These are phyloP conservation scores for Phytophthora meadii DNA, from an alignment of 352 stramenopile genomes.

Conservation along the genomic window DNA sequence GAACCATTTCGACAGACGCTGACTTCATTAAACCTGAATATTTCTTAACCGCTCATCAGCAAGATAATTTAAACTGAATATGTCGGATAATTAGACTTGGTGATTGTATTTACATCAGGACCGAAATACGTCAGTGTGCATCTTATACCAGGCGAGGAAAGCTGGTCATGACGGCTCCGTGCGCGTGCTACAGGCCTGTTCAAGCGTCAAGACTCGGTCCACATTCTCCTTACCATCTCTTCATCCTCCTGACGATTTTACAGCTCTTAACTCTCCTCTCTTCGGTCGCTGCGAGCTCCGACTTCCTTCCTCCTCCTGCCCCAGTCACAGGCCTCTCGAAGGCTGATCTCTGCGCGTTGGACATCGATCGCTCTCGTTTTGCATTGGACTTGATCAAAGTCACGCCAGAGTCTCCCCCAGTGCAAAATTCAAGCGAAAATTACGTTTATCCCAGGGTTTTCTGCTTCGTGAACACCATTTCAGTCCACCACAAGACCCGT, in stretches of 20 bases:
- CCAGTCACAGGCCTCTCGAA: constrained; percentile 43
- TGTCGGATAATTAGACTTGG: too few relatives aligned
- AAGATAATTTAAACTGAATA: too few relatives aligned
- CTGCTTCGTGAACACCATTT: constrained; percentile 88
- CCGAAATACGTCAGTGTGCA: constrained; percentile 3
- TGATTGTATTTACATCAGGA: too few relatives aligned
- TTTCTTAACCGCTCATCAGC: too few relatives aligned
- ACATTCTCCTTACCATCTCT: constrained; percentile 1
- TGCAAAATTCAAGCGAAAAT: constrained; percentile 9
- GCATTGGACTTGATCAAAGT: constrained; percentile 58
- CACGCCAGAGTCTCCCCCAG: constrained; percentile 24
- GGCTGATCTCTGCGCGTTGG: constrained; percentile 57
- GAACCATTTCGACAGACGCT: too few relatives aligned
- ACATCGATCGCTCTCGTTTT: constrained; percentile 52
- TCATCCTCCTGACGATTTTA: constrained; percentile 13
- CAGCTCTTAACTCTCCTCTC: constrained; percentile 12
- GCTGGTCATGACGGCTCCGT: constrained; percentile 13
- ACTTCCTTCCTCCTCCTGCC: constrained; percentile 12
- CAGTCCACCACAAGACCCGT: constrained; percentile 63
- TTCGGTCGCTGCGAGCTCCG: constrained; percentile 4
- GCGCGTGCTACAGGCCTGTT: background rate
- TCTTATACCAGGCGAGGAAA: constrained; percentile 10
- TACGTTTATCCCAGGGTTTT: constrained; percentile 61
- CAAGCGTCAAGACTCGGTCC: background rate
- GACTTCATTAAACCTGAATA: too few relatives aligned